Conservation (phyloP, 202 grass and related monocot species). For the Setaria italica region DNA sequence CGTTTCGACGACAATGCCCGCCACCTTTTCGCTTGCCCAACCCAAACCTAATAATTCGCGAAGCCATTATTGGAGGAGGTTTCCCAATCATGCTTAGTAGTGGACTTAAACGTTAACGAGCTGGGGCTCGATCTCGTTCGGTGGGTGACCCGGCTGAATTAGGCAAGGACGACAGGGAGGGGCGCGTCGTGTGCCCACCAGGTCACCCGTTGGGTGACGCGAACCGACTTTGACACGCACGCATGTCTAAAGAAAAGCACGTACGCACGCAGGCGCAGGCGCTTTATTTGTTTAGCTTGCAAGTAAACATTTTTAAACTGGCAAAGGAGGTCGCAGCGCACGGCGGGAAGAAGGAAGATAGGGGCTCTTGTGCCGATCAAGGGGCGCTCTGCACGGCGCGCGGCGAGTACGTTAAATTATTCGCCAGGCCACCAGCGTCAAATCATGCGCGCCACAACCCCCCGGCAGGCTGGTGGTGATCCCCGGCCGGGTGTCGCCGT, state of each 20-base stretch:
- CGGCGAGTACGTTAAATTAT: background rate
- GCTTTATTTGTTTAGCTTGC: background rate
- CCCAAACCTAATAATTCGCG: too few species aligned
- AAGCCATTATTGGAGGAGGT: too few species aligned
- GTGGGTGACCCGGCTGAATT: slow-evolving; percentile 19
- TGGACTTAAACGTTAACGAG: too few species aligned
- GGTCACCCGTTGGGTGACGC: slow-evolving; percentile 25
- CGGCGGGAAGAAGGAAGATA: background rate
- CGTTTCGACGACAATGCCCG: too few species aligned
- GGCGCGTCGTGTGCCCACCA: background rate
- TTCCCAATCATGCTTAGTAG: too few species aligned
- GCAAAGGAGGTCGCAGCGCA: background rate
- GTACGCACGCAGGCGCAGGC: background rate
- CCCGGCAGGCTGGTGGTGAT: background rate
- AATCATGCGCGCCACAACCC: background rate
- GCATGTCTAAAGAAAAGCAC: slow-evolving; percentile 18
- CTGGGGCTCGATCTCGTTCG: too few species aligned
- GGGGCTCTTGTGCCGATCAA: slow-evolving; percentile 39
- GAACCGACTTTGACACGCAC: slow-evolving; percentile 35
- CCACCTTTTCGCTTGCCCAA: too few species aligned
- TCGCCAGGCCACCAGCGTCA: slow-evolving; percentile 36
- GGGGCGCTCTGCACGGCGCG: background rate
- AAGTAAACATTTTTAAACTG: background rate
- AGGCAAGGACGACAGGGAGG: background rate
- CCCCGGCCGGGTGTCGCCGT: slow-evolving; percentile 1